Conservation (phyloP, 345 rosid species). For the Syzygium oleosum region DNA sequence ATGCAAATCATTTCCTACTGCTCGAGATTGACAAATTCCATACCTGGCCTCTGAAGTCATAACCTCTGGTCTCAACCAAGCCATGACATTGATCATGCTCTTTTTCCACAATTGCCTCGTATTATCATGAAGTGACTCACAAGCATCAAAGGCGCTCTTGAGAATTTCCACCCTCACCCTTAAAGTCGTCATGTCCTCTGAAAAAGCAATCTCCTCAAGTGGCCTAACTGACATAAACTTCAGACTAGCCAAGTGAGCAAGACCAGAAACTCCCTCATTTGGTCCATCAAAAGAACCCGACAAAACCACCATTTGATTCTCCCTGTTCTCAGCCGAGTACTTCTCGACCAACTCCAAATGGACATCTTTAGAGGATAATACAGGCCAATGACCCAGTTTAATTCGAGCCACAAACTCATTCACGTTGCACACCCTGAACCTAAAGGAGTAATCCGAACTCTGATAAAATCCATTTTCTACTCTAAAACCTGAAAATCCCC, state of each 20-base stretch:
- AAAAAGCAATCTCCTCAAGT: slow-evolving; percentile 15
- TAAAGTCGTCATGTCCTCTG: slow-evolving; percentile 33
- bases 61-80: slow-evolving; percentile 92
- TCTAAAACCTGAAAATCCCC: slow-evolving; percentile 27
- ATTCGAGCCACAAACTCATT: slow-evolving; percentile 48
- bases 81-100: slow-evolving; percentile 85
- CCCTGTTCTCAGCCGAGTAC: slow-evolving; percentile 14
- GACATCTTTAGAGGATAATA: slow-evolving; percentile 47
- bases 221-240: slow-evolving; percentile 67
- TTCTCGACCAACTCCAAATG: slow-evolving; percentile 51
- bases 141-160: slow-evolving; percentile 54
- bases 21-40: slow-evolving; percentile 23
- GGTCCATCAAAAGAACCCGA: slow-evolving; percentile 84
- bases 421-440: slow-evolving; percentile 53
- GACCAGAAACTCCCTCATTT: slow-evolving; percentile 73
- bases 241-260: slow-evolving; percentile 66
- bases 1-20: slow-evolving; percentile 14
- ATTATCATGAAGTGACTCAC: slow-evolving; percentile 65
- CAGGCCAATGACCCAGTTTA: slow-evolving; percentile 86
- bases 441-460: slow-evolving; percentile 36
- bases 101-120: slow-evolving; percentile 73
- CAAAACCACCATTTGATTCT: slow-evolving; percentile 30
- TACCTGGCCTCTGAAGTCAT: slow-evolving; percentile 73
- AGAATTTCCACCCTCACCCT: slow-evolving; percentile 82
- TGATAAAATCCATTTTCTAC: slow-evolving; percentile 26